A percentile compares a stretch with the other conserved stretches of the same genome.
phyloP scores from a whole-genome alignment of 208 protist genomes.

The Acanthamoeba culbertsoni region DNA sequence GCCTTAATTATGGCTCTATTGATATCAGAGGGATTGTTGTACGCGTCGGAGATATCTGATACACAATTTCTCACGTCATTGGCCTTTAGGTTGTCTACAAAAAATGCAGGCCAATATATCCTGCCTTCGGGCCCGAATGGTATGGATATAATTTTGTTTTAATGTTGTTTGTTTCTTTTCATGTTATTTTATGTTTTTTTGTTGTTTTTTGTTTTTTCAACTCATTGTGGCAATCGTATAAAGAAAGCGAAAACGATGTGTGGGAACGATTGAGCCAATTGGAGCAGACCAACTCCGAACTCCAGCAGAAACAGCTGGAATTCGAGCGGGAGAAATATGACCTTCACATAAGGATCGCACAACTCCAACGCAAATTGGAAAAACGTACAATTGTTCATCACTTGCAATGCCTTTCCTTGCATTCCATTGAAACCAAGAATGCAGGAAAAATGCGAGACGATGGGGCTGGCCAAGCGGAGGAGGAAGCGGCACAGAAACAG shows the following conservation, averaged over 20 bases:
- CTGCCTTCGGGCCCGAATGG: not conserved
- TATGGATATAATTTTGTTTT: not conserved
- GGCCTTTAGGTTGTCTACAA: not conserved
- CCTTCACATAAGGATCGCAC: not conserved
- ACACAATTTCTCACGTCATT: too few species aligned
- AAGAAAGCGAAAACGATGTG: not conserved
- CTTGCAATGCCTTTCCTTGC: too few species aligned
- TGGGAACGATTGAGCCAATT: not conserved
- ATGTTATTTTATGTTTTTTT: not conserved
- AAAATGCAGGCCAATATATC: not conserved
- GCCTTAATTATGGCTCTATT: not conserved
- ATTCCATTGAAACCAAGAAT: too few species aligned
- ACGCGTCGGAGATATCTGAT: too few species aligned
- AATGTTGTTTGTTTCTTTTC: not conserved
- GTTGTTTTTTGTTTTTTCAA: not conserved
- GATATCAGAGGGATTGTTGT: too few species aligned
- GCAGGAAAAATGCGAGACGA: too few species aligned
- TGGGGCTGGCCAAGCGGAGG: too few species aligned
- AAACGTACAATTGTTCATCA: not conserved
- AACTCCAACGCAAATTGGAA: not conserved
- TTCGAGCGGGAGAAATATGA: constrained; percentile 7
- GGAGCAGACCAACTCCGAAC: not conserved
- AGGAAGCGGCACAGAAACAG: too few species aligned
- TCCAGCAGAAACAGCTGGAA: constrained; percentile 11
- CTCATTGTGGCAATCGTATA: not conserved